Evolutionary conservation across 495 filamentous ascomycete genomes (phyloP).

Genomic region (Podospora bellae-mahoneyi): DNA sequence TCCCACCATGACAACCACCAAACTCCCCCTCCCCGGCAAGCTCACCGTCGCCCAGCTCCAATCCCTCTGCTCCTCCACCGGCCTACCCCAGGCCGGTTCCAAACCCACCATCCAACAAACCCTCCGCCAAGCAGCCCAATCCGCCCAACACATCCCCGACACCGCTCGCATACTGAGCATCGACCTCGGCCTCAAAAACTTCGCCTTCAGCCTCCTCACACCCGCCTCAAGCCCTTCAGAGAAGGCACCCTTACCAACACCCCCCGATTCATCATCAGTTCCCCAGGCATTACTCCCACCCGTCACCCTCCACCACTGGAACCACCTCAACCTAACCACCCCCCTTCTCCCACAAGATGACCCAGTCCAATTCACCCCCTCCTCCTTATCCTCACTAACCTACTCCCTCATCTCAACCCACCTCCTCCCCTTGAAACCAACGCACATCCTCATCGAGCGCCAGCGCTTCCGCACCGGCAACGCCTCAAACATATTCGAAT

Average conservation of each 20-base stretch:
- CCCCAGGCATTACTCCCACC: slow-evolving; percentile 43
- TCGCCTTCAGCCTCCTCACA: slow-evolving; percentile 68
- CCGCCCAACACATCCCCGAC: slow-evolving; percentile 18
- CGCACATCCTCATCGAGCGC: slow-evolving; percentile 79
- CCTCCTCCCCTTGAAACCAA: slow-evolving; percentile 54
- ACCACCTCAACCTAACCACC: slow-evolving; percentile 32
- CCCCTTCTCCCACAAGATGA: neutral
- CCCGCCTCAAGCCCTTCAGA: slow-evolving; percentile 15
- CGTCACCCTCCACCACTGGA: slow-evolving; percentile 31
- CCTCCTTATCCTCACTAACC: slow-evolving; percentile 57
- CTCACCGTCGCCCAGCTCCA: slow-evolving; percentile 8
- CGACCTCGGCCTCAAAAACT: slow-evolving; percentile 83
- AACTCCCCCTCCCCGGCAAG: neutral
- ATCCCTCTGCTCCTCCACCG: slow-evolving; percentile 21
- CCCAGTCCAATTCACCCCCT: slow-evolving; percentile 48
- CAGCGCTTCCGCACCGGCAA: slow-evolving; percentile 79
- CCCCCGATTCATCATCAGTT: neutral
- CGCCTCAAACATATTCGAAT: slow-evolving; percentile 66
- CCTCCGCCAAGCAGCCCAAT: slow-evolving; percentile 23
- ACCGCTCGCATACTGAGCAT: slow-evolving; percentile 62
- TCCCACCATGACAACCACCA: slow-evolving; percentile 13
- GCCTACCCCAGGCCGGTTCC: slow-evolving; percentile 23
- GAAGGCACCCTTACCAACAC: neutral
- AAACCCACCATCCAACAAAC: slow-evolving; percentile 18
- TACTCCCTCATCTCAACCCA: slow-evolving; percentile 55